Base-by-base conservation (phyloP, 2,329 filamentous ascomycete species). In the Trichoderma arundinaceum region DNA sequence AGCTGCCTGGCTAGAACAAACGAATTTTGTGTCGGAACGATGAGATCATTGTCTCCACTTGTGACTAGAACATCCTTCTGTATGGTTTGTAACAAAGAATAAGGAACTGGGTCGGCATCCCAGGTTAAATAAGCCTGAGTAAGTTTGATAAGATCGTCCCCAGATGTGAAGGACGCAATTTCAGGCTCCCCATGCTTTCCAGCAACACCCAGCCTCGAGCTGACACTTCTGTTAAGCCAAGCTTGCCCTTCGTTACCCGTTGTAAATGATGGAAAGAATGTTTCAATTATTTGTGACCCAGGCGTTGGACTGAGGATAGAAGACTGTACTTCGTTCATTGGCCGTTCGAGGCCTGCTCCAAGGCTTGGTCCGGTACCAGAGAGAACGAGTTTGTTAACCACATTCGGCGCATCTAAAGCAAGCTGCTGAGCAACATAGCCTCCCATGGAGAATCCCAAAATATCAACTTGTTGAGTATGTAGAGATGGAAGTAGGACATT, bases 401-500 rank as follows among this genome's bases (percentile, higher is more conserved):
- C 66, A 1, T 69, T 69, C 0, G 78, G 76, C 0, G 72, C 74
- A 19, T 77, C 73, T 22, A 83, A 74, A 3, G 80, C 80, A 3
- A 83, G 72, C 57, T 81, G 71, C 66, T 84, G 82, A 4, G 79
- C 81, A 4, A 77, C 76, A 33, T 74, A 77, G 0, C 82, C 82
- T 7, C 83, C 82, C 77, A 85, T 81, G 6, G 80, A 83, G 71
- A 82, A 85, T 0, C 83, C 83, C 44, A 84, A 65, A 7, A 84
- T 67, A 65, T 85, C 81, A 53, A 79, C 74, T 6, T 61, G 58
- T 7, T 61, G 58, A 38, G 58, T 52, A 48, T 61, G 58, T 2
- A 61, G n/a, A 13, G 58, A 32, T 17, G 58, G 58, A 5, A 61
- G 48, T 19, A 61, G 19, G 38, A 52, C 58, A 10, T 33, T 41